Evolutionary conservation across 768 basidiomycete genomes (phyloP).

Genomic region (Trametes cinnabarina): DNA sequence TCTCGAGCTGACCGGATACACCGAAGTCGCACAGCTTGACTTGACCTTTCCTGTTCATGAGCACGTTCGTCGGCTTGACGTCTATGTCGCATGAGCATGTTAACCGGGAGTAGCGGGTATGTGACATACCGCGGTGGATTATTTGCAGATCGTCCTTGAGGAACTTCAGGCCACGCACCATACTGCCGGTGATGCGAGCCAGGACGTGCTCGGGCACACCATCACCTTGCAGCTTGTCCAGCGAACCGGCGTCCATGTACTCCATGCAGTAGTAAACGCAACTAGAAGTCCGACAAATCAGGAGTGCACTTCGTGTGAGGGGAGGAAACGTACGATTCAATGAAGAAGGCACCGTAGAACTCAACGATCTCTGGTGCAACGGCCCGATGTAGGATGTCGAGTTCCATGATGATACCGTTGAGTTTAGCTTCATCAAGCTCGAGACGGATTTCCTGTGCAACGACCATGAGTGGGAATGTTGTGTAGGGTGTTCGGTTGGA

Average conservation of each 20-base stretch:
- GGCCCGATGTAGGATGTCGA: constrained; percentile 95
- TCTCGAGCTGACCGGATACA: constrained; percentile 97
- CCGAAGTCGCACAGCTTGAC: constrained; percentile 98
- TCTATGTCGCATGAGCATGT: constrained; percentile 44
- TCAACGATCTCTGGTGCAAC: constrained; percentile 91
- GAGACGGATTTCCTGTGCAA: constrained; percentile 86
- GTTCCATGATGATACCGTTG: constrained; percentile 97
- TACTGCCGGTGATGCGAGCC: constrained; percentile 72
- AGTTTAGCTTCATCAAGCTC: constrained; percentile 93
- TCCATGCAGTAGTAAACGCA: constrained; percentile 99
- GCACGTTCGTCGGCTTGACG: constrained; percentile 92
- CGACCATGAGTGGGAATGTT: not conserved
- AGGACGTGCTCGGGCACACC: constrained; percentile 74
- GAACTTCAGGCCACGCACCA: constrained; percentile 90
- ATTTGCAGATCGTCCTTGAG: constrained; percentile 93
- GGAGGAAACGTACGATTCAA: constrained; percentile 67
- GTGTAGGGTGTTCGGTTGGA: not conserved
- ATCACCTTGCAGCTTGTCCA: constrained; percentile 70
- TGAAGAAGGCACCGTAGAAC: constrained; percentile 98
- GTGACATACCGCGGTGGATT: constrained; percentile 66
- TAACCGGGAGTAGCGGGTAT: too few relatives aligned
- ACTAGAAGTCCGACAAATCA: constrained; percentile 1
- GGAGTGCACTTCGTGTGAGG: too few relatives aligned
- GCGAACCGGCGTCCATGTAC: constrained; percentile 97
- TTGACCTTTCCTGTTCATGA: constrained; percentile 83